phyloP scores from a whole-genome alignment of 129 eudicot genomes.

The Tagetes erecta region DNA sequence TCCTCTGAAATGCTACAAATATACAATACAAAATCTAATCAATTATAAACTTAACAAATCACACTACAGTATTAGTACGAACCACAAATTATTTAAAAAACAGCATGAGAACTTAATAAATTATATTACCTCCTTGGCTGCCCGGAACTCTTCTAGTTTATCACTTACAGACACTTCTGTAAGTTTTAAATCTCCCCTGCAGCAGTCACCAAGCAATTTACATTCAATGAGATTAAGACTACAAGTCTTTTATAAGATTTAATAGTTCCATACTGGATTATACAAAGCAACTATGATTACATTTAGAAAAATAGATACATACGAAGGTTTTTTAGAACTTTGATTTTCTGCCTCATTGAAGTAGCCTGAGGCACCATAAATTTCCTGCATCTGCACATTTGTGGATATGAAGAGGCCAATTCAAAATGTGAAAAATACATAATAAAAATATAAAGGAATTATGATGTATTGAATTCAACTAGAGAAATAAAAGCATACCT shows the following conservation, averaged over 20 bases:
- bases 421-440: neutral
- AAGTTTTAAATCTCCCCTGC: conserved; percentile 59
- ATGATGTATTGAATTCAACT: conserved; percentile 10
- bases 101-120: neutral
- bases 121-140: conserved; percentile 76
- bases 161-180: conserved; percentile 93
- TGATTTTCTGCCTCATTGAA: conserved; percentile 61
- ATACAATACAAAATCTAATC: conserved; percentile 11
- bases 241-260: neutral
- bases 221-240: neutral
- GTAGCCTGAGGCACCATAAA: conserved; percentile 96
- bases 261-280: neutral
- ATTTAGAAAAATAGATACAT: conserved; percentile 27
- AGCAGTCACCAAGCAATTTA: conserved; percentile 15
- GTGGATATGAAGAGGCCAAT: conserved; percentile 17
- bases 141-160: conserved; percentile 89
- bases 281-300: neutral
- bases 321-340: conserved; percentile 43
- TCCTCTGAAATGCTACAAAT: conserved; percentile 83
- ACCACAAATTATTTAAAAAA: neutral
- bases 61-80: neutral
- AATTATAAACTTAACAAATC: neutral
- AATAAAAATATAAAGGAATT: neutral
- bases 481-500: conserved; percentile 41
- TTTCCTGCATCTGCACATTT: conserved; percentile 77